Conservation (phyloP, 352 stramenopile genomes). For the Globisporangium nodosum region DNA sequence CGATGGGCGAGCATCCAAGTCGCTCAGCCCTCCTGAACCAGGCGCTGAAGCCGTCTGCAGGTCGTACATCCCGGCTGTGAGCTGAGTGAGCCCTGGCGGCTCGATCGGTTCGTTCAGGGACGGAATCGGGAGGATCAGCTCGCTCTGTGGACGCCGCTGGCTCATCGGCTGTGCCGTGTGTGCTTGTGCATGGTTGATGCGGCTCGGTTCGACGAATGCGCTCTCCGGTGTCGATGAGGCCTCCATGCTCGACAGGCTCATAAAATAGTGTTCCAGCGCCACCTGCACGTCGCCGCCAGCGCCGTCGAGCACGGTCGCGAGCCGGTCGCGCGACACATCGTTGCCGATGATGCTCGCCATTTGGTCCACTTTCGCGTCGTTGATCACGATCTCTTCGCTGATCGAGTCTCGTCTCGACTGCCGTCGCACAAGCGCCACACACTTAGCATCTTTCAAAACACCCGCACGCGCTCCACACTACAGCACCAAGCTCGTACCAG, state of each 20-base stretch:
- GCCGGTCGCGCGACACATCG: constrained; percentile 59
- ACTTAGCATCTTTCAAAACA: too few species aligned
- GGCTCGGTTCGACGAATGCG: constrained; percentile 1
- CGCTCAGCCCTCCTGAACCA: background rate
- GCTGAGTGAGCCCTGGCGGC: constrained; percentile 12
- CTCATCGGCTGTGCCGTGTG: constrained; percentile 31
- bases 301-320: constrained; percentile 74
- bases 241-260: constrained; percentile 58
- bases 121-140: constrained; percentile 69
- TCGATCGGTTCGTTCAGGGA: constrained; percentile 25
- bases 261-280: constrained; percentile 88
- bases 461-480: background rate
- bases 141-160: constrained; percentile 47
- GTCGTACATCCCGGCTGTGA: constrained; percentile 13
- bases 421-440: background rate
- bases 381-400: constrained; percentile 59
- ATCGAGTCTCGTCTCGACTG: constrained; percentile 46
- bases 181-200: constrained; percentile 18
- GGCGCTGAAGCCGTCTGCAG: constrained; percentile 3
- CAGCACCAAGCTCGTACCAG: background rate
- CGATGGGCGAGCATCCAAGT: background rate
- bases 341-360: constrained; percentile 77
- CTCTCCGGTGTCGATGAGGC: background rate
- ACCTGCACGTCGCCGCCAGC: constrained; percentile 79
- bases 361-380: constrained; percentile 79